Evolutionary conservation across 164 flowering plant species (phyloP), one percentile per base, ranked within the genome.

Genomic region (Malania oleifera): DNA sequence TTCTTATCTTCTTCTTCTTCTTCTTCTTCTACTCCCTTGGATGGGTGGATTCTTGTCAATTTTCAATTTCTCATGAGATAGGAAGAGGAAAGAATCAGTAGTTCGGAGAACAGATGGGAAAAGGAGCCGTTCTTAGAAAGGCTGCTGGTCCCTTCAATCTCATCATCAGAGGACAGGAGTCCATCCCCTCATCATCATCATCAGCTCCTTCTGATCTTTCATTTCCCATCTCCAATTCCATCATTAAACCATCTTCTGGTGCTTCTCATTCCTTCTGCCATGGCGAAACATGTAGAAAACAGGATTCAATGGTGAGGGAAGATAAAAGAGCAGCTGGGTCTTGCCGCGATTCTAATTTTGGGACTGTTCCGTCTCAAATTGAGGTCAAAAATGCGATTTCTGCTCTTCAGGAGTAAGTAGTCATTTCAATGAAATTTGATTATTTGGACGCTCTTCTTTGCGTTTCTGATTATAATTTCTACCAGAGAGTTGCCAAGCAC

Each of bases 301-400:
- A 51, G 6, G 59, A 57, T 45, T 23, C 27, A 50, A 25, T 41
- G 23, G 17, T 52, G 28, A 55, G 19, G 17, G 54, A 35, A 41
- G 22, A 43, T 26, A 14, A 41, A 49, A 38, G 12, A 52, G 37
- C 50, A 47, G 34, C 5, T 49, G 57, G 41, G 61, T 49, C 37
- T 29, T 27, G 19, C 3, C 1, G n/a, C 35, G 34, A 60, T 22
- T 19, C 0, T 56, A 29, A 44, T 44, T 61, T 75, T 5, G 68
- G 70, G 8, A 44, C 62, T n/a, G 74, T 61, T 59, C 80, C 80
- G 5, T 69, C 80, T 2, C 40, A 20, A 11, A 8, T 22, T 1
- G 80, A 75, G 67, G 76, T 72, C 4, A 56, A 69, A 54, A 50
- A 39, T 20, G 80, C 76, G 0, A 49, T 75, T 11, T 0, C 64